Evolutionary conservation across 2,329 filamentous ascomycete genomes (phyloP).

Genomic region (Lojkania enalia): DNA sequence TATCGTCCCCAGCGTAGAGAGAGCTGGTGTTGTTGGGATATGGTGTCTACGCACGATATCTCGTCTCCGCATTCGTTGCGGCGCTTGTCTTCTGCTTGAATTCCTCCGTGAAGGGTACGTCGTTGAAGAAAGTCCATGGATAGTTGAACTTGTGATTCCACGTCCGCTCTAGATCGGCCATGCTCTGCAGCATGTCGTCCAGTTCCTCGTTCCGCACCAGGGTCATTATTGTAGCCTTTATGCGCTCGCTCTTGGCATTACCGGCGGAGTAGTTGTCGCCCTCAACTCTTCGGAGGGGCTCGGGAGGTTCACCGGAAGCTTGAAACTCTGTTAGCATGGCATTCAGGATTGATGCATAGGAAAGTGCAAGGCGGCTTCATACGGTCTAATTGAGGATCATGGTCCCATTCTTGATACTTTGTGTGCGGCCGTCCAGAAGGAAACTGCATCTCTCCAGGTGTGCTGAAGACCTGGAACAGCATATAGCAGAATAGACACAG

Average conservation of each 20-base stretch:
- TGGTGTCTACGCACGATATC: constrained; percentile 72
- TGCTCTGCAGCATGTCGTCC: constrained; percentile 79
- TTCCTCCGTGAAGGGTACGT: constrained; percentile 87
- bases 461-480: constrained; percentile 72
- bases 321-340: too few species aligned
- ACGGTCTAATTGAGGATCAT: constrained; percentile 89
- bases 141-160: constrained; percentile 99
- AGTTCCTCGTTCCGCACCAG: constrained; percentile 93
- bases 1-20: constrained; percentile 1
- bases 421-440: constrained; percentile 35
- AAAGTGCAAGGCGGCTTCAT: too few species aligned
- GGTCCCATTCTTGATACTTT: constrained; percentile 64
- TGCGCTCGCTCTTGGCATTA: constrained; percentile 75
- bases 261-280: constrained; percentile 78
- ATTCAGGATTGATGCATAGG: too few species aligned
- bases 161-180: constrained; percentile 87
- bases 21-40: neutral
- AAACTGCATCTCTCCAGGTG: constrained; percentile 50
- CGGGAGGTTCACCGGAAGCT: constrained; percentile 85
- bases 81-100: constrained; percentile 83
- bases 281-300: constrained; percentile 68
- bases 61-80: constrained; percentile 83
- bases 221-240: constrained; percentile 89
- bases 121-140: constrained; percentile 99
- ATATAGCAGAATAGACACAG: constrained; percentile 77